phyloP scores from a whole-genome alignment of 768 basidiomycete species.

The Mycena olivaceomarginata region DNA sequence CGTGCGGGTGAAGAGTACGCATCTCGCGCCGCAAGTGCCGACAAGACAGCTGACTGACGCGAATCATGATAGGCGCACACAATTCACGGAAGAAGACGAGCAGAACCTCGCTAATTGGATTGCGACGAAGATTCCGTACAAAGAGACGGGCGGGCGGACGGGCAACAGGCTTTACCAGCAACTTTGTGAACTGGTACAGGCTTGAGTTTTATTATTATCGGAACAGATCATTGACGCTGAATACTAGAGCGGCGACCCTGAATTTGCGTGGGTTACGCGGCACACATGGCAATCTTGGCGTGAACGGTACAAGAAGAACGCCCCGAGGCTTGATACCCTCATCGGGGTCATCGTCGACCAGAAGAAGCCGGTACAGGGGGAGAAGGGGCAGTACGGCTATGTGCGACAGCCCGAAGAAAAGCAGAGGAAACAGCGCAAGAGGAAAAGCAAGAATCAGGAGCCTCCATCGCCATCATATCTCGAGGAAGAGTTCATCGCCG shows the following conservation, averaged over 20 bases:
- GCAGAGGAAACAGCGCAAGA: constrained; percentile 73
- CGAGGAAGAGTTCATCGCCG: constrained; percentile 47
- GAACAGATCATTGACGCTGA: constrained; percentile 15
- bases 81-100: constrained; percentile 88
- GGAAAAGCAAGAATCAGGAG: constrained; percentile 58
- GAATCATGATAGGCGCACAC: constrained; percentile 74
- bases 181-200: constrained; percentile 79
- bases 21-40: constrained; percentile 15
- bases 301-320: constrained; percentile 91
- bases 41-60: neutral
- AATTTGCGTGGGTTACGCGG: constrained; percentile 86
- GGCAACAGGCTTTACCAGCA: constrained; percentile 91
- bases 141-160: constrained; percentile 87
- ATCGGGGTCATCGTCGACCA: constrained; percentile 82
- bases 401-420: constrained; percentile 86
- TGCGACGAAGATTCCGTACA: constrained; percentile 88
- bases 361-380: constrained; percentile 80
- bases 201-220: neutral
- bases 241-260: constrained; percentile 76
- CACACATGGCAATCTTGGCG: constrained; percentile 96
- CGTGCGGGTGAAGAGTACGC: constrained; percentile 88
- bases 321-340: constrained; percentile 76
- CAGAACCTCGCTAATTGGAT: constrained; percentile 86
- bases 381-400: constrained; percentile 90
- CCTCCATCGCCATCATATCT: constrained; percentile 32